These are phyloP conservation scores for Colletotrichum sp. DNA, from an alignment of 2,329 filamentous ascomycete species.

Conservation along the genomic window DNA sequence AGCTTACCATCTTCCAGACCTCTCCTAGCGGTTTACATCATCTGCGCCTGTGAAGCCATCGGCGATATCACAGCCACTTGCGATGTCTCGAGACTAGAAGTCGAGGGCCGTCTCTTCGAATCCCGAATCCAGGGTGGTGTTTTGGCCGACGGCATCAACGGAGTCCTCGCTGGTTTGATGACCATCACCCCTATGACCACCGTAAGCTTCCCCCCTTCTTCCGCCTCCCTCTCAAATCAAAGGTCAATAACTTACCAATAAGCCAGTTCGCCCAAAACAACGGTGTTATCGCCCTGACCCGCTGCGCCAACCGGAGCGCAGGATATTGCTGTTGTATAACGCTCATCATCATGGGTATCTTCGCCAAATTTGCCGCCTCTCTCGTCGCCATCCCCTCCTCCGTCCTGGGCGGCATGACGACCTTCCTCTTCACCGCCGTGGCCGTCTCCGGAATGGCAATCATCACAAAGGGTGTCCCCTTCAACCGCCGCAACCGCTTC, in stretches of 20 bases:
- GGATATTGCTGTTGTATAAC: constrained; percentile 81
- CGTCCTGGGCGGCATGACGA: constrained; percentile 74
- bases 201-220: background rate
- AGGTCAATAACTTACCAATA: background rate
- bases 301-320: constrained; percentile 81
- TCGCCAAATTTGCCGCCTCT: constrained; percentile 82
- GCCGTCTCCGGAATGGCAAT: constrained; percentile 80
- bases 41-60: constrained; percentile 80
- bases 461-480: constrained; percentile 70
- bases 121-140: constrained; percentile 81
- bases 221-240: background rate
- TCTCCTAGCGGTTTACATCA: constrained; percentile 71
- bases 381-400: constrained; percentile 75
- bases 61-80: constrained; percentile 83
- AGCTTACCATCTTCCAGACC: constrained; percentile 41
- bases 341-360: constrained; percentile 80
- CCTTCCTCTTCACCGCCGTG: constrained; percentile 80
- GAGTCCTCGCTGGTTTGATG: constrained; percentile 75
- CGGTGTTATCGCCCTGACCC: constrained; percentile 80
- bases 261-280: constrained; percentile 79
- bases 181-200: constrained; percentile 82
- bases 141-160: constrained; percentile 78
- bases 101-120: constrained; percentile 75
- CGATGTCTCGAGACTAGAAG: constrained; percentile 78
- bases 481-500: constrained; percentile 82